Base-by-base conservation (phyloP, 2,329 filamentous ascomycete species). In the Thielaviopsis populi region DNA sequence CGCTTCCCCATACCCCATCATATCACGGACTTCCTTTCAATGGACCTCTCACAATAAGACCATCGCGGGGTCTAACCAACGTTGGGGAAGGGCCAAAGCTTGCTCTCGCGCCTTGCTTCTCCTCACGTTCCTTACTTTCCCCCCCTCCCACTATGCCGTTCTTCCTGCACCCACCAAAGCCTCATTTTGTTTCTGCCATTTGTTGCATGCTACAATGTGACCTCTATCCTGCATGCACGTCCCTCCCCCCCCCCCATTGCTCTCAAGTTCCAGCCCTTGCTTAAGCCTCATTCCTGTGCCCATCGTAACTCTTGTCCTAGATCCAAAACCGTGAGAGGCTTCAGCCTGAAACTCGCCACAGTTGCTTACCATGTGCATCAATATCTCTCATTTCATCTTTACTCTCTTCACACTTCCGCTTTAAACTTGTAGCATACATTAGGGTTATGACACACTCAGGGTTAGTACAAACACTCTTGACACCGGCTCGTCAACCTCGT, bases 1-100 rank as follows among this genome's bases (percentile, higher is more conserved):
- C 27, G 33, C 24, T 30, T 13, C 27, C 17, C 27, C 19, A 27
- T 54, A 30, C 50, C 50, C 50, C 50, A 56, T 56, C 27, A 37
- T 19, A 56, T 56, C 53, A 56, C 30, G 27, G 30, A 15, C 53
- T 56, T 56, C 53, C 30, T 56, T 56, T 56, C 27, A 56, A 56
- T 33, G 27, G 17, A 56, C n/a, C 53, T 56, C 27, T 33, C n/a
- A n/a, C 6, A 56, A 22, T 19, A 56, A 56, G 27, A 37, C 53
- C 53, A 56, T 56, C 30, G 13, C 15, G 27, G 17, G 53, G 53
- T 56, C 53, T n/a, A 56, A 19, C 53, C 53, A 56, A n/a, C 13
- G 10, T 56, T 56, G 53, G 27, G 24, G 53, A 56, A 56, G 30
- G 27, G 53, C n/a, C 53, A 56, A 56, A 33, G 53, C 53, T 56